These are phyloP conservation scores for Phytophthora constricta DNA, from an alignment of 352 stramenopile species.

Conservation along the genomic window DNA sequence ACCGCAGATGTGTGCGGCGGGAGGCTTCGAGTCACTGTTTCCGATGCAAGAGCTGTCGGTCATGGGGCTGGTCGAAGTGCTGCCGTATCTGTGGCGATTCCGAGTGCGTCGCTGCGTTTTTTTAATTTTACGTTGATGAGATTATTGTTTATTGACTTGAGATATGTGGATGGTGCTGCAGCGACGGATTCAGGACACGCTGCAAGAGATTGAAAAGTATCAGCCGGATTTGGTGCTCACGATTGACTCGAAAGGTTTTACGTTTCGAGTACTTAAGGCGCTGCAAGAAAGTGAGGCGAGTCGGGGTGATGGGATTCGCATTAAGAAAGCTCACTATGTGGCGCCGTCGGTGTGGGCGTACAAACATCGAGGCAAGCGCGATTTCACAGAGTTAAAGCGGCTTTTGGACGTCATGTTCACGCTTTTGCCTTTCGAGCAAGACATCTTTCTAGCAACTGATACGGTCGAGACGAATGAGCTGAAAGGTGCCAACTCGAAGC, in stretches of 20 bases:
- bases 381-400: slow-evolving; percentile 41
- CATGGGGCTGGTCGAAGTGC: slow-evolving; percentile 76
- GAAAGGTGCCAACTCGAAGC: background rate
- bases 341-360: slow-evolving; percentile 82
- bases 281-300: slow-evolving; percentile 32
- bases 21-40: slow-evolving; percentile 68
- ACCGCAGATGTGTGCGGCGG: slow-evolving; percentile 52
- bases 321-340: slow-evolving; percentile 79
- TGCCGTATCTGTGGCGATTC: slow-evolving; percentile 63
- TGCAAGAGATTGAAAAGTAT: slow-evolving; percentile 57
- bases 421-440: slow-evolving; percentile 73
- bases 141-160: background rate
- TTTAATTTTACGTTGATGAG: background rate
- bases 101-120: slow-evolving; percentile 31
- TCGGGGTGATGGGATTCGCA: background rate
- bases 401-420: slow-evolving; percentile 75
- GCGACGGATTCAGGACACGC: slow-evolving; percentile 55
- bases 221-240: slow-evolving; percentile 72
- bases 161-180: slow-evolving; percentile 25
- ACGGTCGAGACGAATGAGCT: background rate
- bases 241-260: slow-evolving; percentile 85
- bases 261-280: slow-evolving; percentile 61
- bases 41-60: slow-evolving; percentile 75
- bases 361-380: slow-evolving; percentile 48
- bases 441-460: slow-evolving; percentile 42